Conservation (phyloP, 495 filamentous ascomycete species). For the Chaetomium tenue region DNA sequence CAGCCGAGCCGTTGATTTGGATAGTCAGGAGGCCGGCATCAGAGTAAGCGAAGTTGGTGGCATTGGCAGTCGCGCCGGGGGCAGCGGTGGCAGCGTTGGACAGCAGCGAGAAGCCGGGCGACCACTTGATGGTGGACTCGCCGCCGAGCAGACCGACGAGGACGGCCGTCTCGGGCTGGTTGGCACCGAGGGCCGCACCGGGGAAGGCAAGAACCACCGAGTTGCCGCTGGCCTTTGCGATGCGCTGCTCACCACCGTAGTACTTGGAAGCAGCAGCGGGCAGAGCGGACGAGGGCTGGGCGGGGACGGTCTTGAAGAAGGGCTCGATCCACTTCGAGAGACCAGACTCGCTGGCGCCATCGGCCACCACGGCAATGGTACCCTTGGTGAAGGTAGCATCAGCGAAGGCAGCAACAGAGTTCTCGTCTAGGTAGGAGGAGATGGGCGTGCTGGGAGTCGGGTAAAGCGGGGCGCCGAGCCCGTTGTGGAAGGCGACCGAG, state of each 20-base stretch:
- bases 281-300: conserved; percentile 36
- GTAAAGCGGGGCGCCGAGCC: conserved; percentile 74
- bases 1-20: conserved; percentile 68
- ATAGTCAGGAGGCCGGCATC: conserved; percentile 89
- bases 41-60: conserved; percentile 81
- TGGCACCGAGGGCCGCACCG: conserved; percentile 72
- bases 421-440: conserved; percentile 72
- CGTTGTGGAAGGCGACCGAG: conserved; percentile 87
- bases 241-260: conserved; percentile 91
- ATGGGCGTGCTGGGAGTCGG: conserved; percentile 66
- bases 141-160: conserved; percentile 89
- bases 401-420: conserved; percentile 68
- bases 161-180: conserved; percentile 87
- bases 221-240: conserved; percentile 68
- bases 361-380: conserved; percentile 87
- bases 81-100: conserved; percentile 67
- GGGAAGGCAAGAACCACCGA: conserved; percentile 88
- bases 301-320: conserved; percentile 68
- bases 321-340: conserved; percentile 88
- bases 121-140: conserved; percentile 91
- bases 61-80: conserved; percentile 63
- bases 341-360: conserved; percentile 72
- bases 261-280: conserved; percentile 66
- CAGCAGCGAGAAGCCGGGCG: conserved; percentile 84
- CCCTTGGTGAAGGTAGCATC: conserved; percentile 76